Base-by-base conservation (phyloP, 805 yeast genomes). In the Kodamaea neixiangensis region DNA sequence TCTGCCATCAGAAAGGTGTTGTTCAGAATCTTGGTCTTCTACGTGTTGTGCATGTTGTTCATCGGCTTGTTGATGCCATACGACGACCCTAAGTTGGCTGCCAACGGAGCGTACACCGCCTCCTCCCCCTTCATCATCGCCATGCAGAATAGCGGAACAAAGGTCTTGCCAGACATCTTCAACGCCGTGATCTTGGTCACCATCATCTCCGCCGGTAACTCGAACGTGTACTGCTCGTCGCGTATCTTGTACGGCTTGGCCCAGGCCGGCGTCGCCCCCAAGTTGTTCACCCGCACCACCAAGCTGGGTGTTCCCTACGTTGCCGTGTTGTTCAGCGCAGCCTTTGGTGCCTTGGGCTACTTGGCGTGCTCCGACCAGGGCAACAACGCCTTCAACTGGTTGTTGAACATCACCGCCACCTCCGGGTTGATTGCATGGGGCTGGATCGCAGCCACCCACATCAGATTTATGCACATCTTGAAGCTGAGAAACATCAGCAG, bases 371-470 rank as follows among this genome's bases (percentile, higher is more conserved):
- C 85, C 5, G 65, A 70, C 17, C 71, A 78, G 50, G 87, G 87
- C 51, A 62, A 65, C 38, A 74, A 77, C 3, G 91, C 84, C 25
- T 87, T 87, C 71, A 71, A 78, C 61, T 87, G 92, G 92, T 73
- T 87, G 52, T 69, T 86, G 57, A 86, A 85, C 65, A 85, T 87
- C 58, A 80, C 89, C n/a, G 87, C 88, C 22, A 85, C 86, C 45
- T 85, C 91, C 9, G 92, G 92, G 52, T 76, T 86, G 57, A 83
- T 86, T 58, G 78, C 88, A 14, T 85, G 92, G 92, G 77, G 82
- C 45, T 79, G 82, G 64, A 85, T 86, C 54, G 76, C 84, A 22
- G 66, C 79, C 43, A 73, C 87, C 2, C 92, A 86, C 67, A 68
- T 87, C 51, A 75, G 92, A 64, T 87, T 86, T 69, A 86, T 86